Base-by-base conservation (phyloP, 495 filamentous ascomycete species). In the Staphylotrichum longicolle region DNA sequence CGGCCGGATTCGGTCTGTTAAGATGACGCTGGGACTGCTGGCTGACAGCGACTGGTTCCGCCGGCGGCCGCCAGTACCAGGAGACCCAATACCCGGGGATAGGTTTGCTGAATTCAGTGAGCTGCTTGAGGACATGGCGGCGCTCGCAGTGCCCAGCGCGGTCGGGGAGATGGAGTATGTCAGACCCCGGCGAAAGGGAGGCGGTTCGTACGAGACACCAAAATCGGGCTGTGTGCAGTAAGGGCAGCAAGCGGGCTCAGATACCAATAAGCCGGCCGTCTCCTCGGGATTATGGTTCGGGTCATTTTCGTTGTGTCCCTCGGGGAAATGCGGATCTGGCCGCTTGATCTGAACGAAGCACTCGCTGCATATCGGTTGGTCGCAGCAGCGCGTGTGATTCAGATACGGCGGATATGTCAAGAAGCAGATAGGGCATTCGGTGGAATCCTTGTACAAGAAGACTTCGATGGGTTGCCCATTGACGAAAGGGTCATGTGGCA, bases 331-430 rank as follows among this genome's bases (percentile, higher is more conserved):
- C 12, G 94, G 94, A 67, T 98, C 94, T 8, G 93, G 91, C 32
- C 94, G 85, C 77, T 96, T 98, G 71, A 98, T 98, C 71, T 98
- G 94, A 8, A 98, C 95, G 67, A 98, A 98, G 72, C 94, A 98
- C 77, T 98, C 94, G 50, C 94, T 98, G 77, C 94, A 98, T 59
- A 98, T 98, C 6, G 91, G 82, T 70, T 98, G 94, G 68, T 96
- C 93, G 72, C 94, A 98, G 70, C 94, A 98, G 64, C 94, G 80
- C 3, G 94, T 98, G 51, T 88, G 89, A 72, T 98, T 98, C n/a
- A 98, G 78, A 70, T 95, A 96, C 3, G 93, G 93, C 3, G 94
- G 94, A 66, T 96, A 98, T 70, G 91, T 93, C 33, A 98, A 77
- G 71, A 97, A 95, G 77, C 94, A 98, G 57, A 98, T 96, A 27